These are phyloP conservation scores for Monosporascus sp. DNA, from an alignment of 2,329 filamentous ascomycete species.

Conservation along the genomic window DNA sequence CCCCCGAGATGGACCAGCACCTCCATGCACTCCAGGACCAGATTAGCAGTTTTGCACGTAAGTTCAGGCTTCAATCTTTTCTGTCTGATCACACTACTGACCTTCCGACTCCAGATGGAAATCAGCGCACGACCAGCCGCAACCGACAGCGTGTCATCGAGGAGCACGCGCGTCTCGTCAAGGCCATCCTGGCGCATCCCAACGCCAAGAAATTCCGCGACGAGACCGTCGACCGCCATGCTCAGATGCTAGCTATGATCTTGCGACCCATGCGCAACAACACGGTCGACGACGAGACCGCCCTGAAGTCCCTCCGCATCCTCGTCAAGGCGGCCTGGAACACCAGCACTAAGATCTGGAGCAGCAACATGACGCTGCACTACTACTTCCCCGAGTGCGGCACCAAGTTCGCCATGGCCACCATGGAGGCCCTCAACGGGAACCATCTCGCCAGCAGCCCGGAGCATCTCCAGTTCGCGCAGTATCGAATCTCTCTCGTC, in stretches of 20 bases:
- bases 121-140: conserved; percentile 1
- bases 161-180: conserved; percentile 24
- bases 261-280: conserved; percentile 20
- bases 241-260: conserved; percentile 14
- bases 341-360: conserved; percentile 24
- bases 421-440: conserved; percentile 22
- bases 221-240: conserved; percentile 14
- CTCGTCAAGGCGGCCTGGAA: conserved; percentile 20
- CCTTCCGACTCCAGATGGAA: conserved; percentile 1
- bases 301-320: conserved; percentile 14
- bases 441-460: conserved; percentile 8
- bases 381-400: conserved; percentile 25
- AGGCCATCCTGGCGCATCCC: conserved; percentile 10
- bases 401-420: conserved; percentile 16
- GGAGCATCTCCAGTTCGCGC: conserved; percentile 17
- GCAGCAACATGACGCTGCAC: conserved; percentile 23
- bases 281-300: conserved; percentile 8
- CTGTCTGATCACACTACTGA: conserved; percentile 4
- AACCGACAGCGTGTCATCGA: conserved; percentile 22
- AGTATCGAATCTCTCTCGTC: conserved; percentile 23
- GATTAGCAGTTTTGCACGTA: conserved; percentile 15
- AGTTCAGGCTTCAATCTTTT: neutral
- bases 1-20: conserved; percentile 18
- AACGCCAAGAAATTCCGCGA: conserved; percentile 13
- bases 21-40: conserved; percentile 20